phyloP scores from a whole-genome alignment of 768 basidiomycete species.

The Hygrocybe punicea region DNA sequence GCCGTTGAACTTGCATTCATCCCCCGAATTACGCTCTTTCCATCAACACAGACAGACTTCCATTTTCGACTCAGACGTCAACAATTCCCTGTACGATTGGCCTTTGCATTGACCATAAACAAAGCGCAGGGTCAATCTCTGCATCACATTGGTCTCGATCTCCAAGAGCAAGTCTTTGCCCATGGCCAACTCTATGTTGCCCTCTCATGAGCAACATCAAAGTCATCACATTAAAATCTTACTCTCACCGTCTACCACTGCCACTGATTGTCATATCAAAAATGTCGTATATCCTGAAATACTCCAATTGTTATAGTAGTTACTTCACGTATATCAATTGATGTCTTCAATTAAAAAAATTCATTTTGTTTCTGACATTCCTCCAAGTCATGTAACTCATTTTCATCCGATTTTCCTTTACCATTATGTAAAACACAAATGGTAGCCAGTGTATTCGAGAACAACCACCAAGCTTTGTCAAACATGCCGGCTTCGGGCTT shows the following conservation, averaged over 20 bases:
- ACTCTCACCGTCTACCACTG: neutral
- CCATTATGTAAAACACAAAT: too few species aligned
- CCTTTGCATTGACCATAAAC: slow-evolving; percentile 40
- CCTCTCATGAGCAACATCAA: slow-evolving; percentile 22
- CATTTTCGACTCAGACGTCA: neutral
- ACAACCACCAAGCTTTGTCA: too few species aligned
- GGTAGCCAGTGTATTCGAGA: too few species aligned
- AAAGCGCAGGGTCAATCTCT: slow-evolving; percentile 39
- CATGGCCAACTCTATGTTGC: slow-evolving; percentile 45
- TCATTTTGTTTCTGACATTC: too few species aligned
- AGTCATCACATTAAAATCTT: neutral
- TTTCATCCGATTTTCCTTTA: too few species aligned
- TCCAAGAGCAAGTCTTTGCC: slow-evolving; percentile 26
- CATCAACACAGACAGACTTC: slow-evolving; percentile 20
- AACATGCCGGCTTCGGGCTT: too few species aligned
- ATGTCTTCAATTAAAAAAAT: too few species aligned
- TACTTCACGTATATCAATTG: neutral
- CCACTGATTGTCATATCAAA: too few species aligned
- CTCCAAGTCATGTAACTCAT: neutral
- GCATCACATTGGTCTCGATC: slow-evolving; percentile 30
- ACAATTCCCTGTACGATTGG: slow-evolving; percentile 27
- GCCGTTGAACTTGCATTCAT: slow-evolving; percentile 36
- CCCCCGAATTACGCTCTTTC: slow-evolving; percentile 36
- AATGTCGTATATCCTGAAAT: neutral
- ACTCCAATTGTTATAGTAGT: neutral